Percentiles rank a stretch among this genome's conserved stretches.
phyloP scores from a whole-genome alignment of 768 basidiomycete genomes.

The Russula brevipes region DNA sequence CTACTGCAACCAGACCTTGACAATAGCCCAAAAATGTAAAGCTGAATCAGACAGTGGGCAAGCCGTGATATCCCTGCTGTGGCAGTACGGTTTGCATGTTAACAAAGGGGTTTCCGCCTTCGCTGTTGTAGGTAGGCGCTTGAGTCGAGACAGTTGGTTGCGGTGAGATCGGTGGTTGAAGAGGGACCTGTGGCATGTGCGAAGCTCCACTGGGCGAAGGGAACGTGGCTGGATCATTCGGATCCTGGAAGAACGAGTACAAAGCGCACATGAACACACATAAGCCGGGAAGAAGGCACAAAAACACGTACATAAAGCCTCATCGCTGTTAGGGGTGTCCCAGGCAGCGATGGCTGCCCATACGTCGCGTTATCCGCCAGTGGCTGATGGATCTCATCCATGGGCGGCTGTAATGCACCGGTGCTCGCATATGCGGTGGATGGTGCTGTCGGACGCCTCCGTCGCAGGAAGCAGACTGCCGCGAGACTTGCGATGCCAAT shows the following conservation, averaged over 20 bases:
- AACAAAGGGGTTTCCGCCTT: background rate
- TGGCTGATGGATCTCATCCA: background rate
- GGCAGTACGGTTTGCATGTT: background rate
- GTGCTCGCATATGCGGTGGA: background rate
- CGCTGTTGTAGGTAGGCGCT: too few relatives aligned
- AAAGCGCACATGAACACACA: too few relatives aligned
- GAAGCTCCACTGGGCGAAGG: background rate
- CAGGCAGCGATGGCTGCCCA: background rate
- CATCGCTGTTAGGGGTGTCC: background rate
- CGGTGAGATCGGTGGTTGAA: background rate
- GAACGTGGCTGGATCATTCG: slow-evolving; percentile 10
- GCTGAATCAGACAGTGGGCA: background rate
- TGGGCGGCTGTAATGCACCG: background rate
- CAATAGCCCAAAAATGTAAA: too few relatives aligned
- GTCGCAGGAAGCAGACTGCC: background rate
- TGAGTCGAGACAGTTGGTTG: background rate
- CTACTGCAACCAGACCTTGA: too few relatives aligned
- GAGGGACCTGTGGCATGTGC: background rate
- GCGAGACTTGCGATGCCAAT: background rate
- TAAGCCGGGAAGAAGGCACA: too few relatives aligned
- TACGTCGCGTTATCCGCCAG: background rate
- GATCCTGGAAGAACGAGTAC: background rate
- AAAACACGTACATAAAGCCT: slow-evolving; percentile 11
- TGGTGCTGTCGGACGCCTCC: background rate
- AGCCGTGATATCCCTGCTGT: background rate